Percentiles rank a stretch among this genome's conserved stretches.
These are phyloP conservation scores for Cutaneotrichosporon cutaneum DNA, from an alignment of 1,284 basidiomycete species.

Conservation along the genomic window DNA sequence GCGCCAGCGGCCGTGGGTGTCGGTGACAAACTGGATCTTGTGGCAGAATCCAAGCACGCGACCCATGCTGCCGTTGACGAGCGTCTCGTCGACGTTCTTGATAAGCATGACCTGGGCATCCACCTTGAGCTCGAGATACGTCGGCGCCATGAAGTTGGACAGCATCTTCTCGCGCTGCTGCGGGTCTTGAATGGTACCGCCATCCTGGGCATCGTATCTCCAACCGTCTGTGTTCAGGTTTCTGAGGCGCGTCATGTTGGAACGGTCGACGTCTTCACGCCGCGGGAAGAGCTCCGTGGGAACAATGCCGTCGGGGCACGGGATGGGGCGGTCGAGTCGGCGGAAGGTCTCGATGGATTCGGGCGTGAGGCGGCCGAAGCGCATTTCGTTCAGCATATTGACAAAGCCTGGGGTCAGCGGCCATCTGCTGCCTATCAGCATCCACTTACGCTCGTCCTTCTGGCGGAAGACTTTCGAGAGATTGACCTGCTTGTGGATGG, in stretches of 20 bases:
- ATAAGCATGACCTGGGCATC: conserved; percentile 68
- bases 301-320: conserved; percentile 68
- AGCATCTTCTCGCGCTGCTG: conserved; percentile 65
- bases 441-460: conserved; percentile 56
- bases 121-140: conserved; percentile 62
- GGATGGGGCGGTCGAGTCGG: conserved; percentile 58
- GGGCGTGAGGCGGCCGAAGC: conserved; percentile 67
- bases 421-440: conserved; percentile 1
- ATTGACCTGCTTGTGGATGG: conserved; percentile 75
- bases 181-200: conserved; percentile 59
- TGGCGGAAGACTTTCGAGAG: conserved; percentile 83
- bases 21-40: conserved; percentile 33
- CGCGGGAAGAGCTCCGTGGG: conserved; percentile 85
- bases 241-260: conserved; percentile 67
- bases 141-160: conserved; percentile 70
- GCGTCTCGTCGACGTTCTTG: conserved; percentile 70
- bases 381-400: conserved; percentile 86
- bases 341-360: conserved; percentile 64
- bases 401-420: conserved; percentile 64
- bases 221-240: conserved; percentile 54
- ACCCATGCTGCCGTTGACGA: conserved; percentile 83
- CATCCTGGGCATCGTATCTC: conserved; percentile 59
- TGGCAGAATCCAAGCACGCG: conserved; percentile 65
- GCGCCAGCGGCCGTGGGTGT: conserved; percentile 35
- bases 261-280: conserved; percentile 74